Conservation (phyloP, 352 stramenopile genomes). For the Pythium aquatile region DNA sequence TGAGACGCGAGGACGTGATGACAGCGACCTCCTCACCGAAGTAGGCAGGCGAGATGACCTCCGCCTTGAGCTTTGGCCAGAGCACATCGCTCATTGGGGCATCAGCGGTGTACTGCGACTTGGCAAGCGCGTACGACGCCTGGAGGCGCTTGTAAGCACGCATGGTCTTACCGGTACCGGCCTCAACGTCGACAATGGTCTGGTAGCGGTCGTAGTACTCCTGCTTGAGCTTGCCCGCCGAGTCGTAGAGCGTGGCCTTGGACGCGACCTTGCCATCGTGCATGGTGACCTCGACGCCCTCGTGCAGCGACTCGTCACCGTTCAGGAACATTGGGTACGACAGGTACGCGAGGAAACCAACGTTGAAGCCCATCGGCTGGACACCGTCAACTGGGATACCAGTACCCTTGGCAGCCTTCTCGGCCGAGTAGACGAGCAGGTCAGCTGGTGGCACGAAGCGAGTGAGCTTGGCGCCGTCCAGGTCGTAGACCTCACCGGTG, state of each 20-base stretch:
- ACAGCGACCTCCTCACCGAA: constrained; percentile 51
- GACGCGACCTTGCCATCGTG: constrained; percentile 36
- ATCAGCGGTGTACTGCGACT: constrained; percentile 37
- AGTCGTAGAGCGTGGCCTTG: constrained; percentile 44
- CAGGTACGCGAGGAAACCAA: constrained; percentile 55
- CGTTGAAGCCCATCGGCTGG: constrained; percentile 46
- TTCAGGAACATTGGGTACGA: constrained; percentile 65
- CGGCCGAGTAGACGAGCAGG: constrained; percentile 32
- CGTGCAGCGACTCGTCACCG: constrained; percentile 43
- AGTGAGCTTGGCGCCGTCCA: constrained; percentile 46
- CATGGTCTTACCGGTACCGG: constrained; percentile 73
- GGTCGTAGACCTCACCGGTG: constrained; percentile 30
- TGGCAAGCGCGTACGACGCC: constrained; percentile 52
- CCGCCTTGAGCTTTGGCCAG: constrained; percentile 45
- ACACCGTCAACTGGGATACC: constrained; percentile 48
- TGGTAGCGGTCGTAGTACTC: constrained; percentile 45
- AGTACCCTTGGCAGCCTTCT: constrained; percentile 35
- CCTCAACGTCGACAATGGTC: constrained; percentile 69
- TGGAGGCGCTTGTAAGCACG: constrained; percentile 55
- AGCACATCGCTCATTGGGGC: constrained; percentile 63
- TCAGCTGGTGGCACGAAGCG: constrained; percentile 44
- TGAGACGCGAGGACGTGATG: constrained; percentile 36
- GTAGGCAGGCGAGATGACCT: constrained; percentile 65
- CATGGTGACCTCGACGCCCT: constrained; percentile 54
- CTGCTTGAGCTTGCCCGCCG: constrained; percentile 39